Conservation (phyloP, 352 stramenopile genomes). For the Pythium chondricola region DNA sequence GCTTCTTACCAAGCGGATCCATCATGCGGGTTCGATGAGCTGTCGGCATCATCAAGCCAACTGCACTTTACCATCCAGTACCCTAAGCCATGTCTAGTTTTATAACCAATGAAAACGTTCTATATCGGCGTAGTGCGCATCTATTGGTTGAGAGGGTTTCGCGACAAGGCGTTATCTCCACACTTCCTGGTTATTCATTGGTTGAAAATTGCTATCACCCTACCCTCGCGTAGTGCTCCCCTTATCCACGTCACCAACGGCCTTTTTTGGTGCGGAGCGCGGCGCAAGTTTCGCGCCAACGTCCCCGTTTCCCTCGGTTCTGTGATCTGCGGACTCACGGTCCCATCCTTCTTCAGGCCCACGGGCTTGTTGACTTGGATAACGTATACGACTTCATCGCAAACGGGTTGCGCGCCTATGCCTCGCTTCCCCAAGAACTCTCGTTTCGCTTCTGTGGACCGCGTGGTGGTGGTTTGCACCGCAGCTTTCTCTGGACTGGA, state of each 20-base stretch:
- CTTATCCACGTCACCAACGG: not conserved
- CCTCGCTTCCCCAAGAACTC: too few species aligned
- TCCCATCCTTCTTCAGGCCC: too few species aligned
- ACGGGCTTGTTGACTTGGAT: too few species aligned
- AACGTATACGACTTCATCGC: too few species aligned
- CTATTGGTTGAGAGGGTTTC: not conserved
- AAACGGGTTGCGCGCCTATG: too few species aligned
- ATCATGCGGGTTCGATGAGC: not conserved
- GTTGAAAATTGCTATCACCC: not conserved
- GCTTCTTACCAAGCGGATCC: not conserved
- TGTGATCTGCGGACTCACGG: too few species aligned
- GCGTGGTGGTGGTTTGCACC: too few species aligned
- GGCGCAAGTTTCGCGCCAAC: not conserved
- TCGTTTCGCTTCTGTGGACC: too few species aligned
- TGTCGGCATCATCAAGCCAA: constrained; percentile 12
- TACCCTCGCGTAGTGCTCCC: not conserved
- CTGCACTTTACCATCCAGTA: not conserved
- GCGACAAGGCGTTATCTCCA: not conserved
- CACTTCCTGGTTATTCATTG: not conserved
- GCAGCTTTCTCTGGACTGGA: constrained; percentile 10
- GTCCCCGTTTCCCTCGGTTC: too few species aligned
- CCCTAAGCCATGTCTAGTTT: not conserved
- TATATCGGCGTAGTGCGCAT: not conserved
- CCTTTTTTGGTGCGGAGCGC: not conserved
- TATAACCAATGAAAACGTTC: not conserved